Percentiles rank a stretch among this genome's conserved stretches.
Evolutionary conservation across 164 flowering plant species (phyloP).

Genomic region (Kingdonia uniflora): DNA sequence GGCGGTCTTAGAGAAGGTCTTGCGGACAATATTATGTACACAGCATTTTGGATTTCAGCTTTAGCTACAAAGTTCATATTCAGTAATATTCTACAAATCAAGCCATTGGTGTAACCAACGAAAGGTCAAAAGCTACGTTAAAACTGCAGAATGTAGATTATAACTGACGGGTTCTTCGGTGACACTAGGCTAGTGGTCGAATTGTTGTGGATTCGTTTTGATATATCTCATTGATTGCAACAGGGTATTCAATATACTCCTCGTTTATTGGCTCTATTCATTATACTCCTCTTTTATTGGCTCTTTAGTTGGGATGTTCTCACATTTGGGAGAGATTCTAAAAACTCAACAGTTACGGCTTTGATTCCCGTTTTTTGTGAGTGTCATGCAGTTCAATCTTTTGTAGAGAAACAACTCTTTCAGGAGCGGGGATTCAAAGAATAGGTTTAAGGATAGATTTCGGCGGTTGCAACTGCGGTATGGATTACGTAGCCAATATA

Average conservation of each 20-base stretch:
- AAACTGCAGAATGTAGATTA: conserved; percentile 14
- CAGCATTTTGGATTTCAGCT: conserved; percentile 66
- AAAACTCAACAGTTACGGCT: conserved; percentile 66
- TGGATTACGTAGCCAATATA: conserved; percentile 69
- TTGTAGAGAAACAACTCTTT: conserved; percentile 55
- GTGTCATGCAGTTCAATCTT: conserved; percentile 87
- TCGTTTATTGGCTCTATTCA: too few species aligned
- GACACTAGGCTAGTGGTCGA: conserved; percentile 47
- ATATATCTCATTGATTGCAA: conserved; percentile 82
- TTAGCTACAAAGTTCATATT: conserved; percentile 58
- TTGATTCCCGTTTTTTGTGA: conserved; percentile 89
- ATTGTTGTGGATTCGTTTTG: conserved; percentile 58
- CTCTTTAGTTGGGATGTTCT: conserved; percentile 56
- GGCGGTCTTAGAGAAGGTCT: conserved; percentile 87
- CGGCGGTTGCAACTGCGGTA: conserved; percentile 66
- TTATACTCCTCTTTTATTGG: conserved; percentile 81
- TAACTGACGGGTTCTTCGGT: conserved; percentile 63
- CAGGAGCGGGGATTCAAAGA: conserved; percentile 25
- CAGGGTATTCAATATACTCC: conserved; percentile 77
- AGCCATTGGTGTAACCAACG: conserved; percentile 76
- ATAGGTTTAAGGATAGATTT: conserved; percentile 57
- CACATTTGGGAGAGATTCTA: conserved; percentile 90
- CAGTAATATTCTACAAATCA: conserved; percentile 83
- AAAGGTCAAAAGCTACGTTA: conserved; percentile 40
- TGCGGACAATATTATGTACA: conserved; percentile 55